Percentiles rank a stretch among this genome's conserved stretches.
These are phyloP conservation scores for Simplicillium aogashimaense DNA, from an alignment of 2,329 filamentous ascomycete genomes.

Conservation along the genomic window DNA sequence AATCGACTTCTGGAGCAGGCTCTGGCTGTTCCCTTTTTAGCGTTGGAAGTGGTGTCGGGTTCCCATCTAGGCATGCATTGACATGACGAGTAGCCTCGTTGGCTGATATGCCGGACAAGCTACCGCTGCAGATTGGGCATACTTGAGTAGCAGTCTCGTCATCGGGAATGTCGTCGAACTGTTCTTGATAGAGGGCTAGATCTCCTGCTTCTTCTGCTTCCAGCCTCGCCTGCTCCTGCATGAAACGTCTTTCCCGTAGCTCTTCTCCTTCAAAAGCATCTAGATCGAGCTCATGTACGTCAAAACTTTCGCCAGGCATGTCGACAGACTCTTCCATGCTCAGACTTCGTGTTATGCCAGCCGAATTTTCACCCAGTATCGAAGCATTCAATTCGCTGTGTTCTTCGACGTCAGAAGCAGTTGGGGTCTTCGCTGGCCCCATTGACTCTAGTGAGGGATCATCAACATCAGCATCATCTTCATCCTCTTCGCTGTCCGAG, in stretches of 20 bases:
- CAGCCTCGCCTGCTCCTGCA: slow-evolving; percentile 64
- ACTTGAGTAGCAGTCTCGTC: slow-evolving; percentile 20
- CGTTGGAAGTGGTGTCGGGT: slow-evolving; percentile 47
- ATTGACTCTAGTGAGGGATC: too few relatives aligned
- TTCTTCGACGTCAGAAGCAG: neutral
- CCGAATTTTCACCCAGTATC: neutral
- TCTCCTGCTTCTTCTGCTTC: slow-evolving; percentile 47
- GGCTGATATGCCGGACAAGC: slow-evolving; percentile 45
- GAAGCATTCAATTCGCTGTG: neutral
- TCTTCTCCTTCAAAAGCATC: slow-evolving; percentile 51
- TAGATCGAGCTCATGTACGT: slow-evolving; percentile 47
- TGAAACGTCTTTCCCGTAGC: slow-evolving; percentile 55
- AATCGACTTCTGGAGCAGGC: slow-evolving; percentile 18
- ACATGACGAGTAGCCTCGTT: slow-evolving; percentile 77
- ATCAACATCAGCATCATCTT: slow-evolving; percentile 6
- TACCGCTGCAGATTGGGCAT: slow-evolving; percentile 72
- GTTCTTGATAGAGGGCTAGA: slow-evolving; percentile 19
- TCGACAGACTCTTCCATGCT: slow-evolving; percentile 1
- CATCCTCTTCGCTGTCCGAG: slow-evolving; percentile 44
- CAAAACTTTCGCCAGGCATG: slow-evolving; percentile 5
- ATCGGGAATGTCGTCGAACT: slow-evolving; percentile 21
- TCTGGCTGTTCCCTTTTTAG: slow-evolving; percentile 8
- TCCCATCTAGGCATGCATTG: slow-evolving; percentile 85
- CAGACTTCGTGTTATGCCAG: neutral
- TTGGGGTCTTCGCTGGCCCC: neutral